Conservation (phyloP, 2,329 filamentous ascomycete species). For the Claviceps sp. region DNA sequence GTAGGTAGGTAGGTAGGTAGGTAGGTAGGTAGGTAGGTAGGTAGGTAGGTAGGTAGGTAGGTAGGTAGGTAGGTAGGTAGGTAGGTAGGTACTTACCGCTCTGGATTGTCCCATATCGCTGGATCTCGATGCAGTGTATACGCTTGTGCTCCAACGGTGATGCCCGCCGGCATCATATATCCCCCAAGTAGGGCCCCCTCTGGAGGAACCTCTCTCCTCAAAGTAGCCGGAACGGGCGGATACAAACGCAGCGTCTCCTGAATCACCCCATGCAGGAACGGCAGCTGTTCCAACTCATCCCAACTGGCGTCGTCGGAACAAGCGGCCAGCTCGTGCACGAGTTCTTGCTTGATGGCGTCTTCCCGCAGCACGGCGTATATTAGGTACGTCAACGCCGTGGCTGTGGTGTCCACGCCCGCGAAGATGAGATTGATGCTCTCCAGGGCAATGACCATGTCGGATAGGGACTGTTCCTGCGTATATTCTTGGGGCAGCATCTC, state of each 20-base stretch:
- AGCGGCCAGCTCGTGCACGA: not conserved
- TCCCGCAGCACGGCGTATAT: not conserved
- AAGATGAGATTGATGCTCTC: slow-evolving; percentile 1
- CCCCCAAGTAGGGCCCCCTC: not conserved
- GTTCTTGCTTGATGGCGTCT: not conserved
- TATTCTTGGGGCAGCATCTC: not conserved
- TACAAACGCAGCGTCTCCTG: slow-evolving; percentile 1
- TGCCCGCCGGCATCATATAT: not conserved
- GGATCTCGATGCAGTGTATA: slow-evolving; percentile 1
- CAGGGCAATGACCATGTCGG: not conserved
- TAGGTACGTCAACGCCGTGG: not conserved
- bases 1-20: too few relatives aligned
- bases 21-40: too few relatives aligned
- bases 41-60: too few relatives aligned
- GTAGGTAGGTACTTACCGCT: not conserved
- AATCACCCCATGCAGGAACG: not conserved
- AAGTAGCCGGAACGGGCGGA: not conserved
- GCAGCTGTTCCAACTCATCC: not conserved
- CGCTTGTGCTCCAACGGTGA: not conserved
- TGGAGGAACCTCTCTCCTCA: not conserved
- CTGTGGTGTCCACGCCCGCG: not conserved
- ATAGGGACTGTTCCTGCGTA: not conserved
- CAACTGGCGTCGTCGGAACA: not conserved
- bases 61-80: too few relatives aligned
- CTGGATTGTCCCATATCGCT: not conserved